Evolutionary conservation across 345 rosid species (phyloP).

Genomic region (Populus alba): DNA sequence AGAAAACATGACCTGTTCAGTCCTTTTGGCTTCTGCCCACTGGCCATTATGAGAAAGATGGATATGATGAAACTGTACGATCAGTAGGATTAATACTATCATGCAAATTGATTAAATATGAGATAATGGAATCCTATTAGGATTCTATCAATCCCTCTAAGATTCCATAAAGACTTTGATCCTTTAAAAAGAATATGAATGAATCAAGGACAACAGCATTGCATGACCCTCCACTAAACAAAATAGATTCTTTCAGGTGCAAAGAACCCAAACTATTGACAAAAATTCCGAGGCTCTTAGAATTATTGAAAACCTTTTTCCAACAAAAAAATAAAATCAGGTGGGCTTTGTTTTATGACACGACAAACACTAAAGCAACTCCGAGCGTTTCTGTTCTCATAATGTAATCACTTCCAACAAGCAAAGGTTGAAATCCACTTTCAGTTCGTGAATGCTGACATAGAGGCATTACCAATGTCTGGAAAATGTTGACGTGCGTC

Average conservation of each 20-base stretch:
- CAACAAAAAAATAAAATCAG: background rate
- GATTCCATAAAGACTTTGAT: background rate
- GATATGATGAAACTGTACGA: background rate
- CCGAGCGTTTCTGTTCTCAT: background rate
- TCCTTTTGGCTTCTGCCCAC: constrained; percentile 31
- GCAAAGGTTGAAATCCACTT: background rate
- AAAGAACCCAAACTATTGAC: background rate
- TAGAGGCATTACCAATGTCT: too few species aligned
- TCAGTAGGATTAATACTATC: background rate
- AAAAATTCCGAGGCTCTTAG: background rate
- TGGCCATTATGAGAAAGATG: constrained; percentile 30
- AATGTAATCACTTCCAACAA: background rate
- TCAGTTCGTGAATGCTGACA: background rate
- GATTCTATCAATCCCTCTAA: background rate
- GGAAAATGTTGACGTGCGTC: background rate
- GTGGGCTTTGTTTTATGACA: background rate
- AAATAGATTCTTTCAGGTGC: background rate
- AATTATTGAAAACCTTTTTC: background rate
- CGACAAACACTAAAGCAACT: background rate
- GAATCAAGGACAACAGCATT: too few species aligned
- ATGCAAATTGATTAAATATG: background rate
- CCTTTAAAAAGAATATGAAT: background rate
- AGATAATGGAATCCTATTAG: background rate
- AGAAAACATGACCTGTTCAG: constrained; percentile 66
- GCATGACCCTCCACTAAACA: background rate